Evolutionary conservation across 495 filamentous ascomycete species (phyloP).

Genomic region (Hyphodiscus hymeniophilus): DNA sequence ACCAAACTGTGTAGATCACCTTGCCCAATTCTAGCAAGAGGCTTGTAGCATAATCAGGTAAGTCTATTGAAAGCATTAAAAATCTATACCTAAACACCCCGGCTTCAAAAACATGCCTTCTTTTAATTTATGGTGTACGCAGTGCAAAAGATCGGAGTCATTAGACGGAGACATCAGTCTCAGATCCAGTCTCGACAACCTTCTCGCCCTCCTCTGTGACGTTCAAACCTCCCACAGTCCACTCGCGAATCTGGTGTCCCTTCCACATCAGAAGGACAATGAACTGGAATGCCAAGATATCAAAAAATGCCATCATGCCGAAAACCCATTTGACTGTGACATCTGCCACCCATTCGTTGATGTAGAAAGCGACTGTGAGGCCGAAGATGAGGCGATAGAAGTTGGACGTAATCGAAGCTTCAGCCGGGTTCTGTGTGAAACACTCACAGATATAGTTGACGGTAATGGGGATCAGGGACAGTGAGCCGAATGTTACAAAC

Average conservation of each 20-base stretch:
- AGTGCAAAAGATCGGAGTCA: too few relatives aligned
- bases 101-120: too few relatives aligned
- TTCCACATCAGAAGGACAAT: conserved; percentile 25
- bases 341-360: conserved; percentile 35
- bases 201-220: conserved; percentile 22
- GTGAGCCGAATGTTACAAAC: conserved; percentile 33
- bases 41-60: too few relatives aligned
- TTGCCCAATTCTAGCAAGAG: too few relatives aligned
- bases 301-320: conserved; percentile 44
- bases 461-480: conserved; percentile 33
- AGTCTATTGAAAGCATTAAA: too few relatives aligned
- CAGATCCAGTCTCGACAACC: conserved; percentile 9
- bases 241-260: conserved; percentile 22
- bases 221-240: conserved; percentile 10
- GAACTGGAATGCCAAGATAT: conserved; percentile 31
- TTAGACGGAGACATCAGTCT: too few relatives aligned
- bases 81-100: too few relatives aligned
- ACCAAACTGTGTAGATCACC: too few relatives aligned
- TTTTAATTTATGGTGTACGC: too few relatives aligned
- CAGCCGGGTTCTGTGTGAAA: conserved; percentile 29
- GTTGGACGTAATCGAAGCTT: conserved; percentile 34
- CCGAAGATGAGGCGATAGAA: conserved; percentile 36
- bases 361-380: conserved; percentile 39
- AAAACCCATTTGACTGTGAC: conserved; percentile 43
- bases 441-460: conserved; percentile 39